Evolutionary conservation across 495 filamentous ascomycete genomes (phyloP), one percentile per base, ranked within the genome.

Genomic region (Trichoderma erinaceum): DNA sequence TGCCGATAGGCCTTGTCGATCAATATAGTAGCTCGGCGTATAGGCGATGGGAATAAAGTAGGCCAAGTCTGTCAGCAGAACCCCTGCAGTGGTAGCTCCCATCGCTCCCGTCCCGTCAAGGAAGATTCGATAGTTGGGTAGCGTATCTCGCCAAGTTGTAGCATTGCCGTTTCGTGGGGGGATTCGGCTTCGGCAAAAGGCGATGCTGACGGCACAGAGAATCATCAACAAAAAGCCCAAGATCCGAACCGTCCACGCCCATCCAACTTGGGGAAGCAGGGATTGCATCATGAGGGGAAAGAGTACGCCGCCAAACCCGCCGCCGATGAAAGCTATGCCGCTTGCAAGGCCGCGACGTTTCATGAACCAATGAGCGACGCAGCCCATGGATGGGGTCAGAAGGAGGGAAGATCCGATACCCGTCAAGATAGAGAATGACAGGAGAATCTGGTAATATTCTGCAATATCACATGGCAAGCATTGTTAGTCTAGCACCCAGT

Each of bases 361-460:
- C 67, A 87, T 78, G 76, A 90, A 90, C 82, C 85, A 89, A 75
- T 89, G 87, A 43, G 85, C 84, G 73, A 89, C 80, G 18, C 84
- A 80, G 0, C 84, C 82, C 68, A 88, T 83, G 0, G 85, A 79
- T 0, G 86, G 84, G 0, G 84, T 84, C 7, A 87, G 88, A 8
- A 90, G 75, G 25, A 87, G 74, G 0, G 87, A 86, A 16, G 83
- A 79, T 4, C 84, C 83, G 5, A 84, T 70, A 3, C 88, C 88
- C 2, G 82, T 80, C 11, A 89, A 71, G 0, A 89, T 70, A 3
- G 82, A 81, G 48, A 88, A 85, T 13, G 83, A 82, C 0, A 90
- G 81, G 70, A 89, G 81, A 72, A 89, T 89, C 46, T 90, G 88
- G 79, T 87, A 90, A 73, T 89, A 90, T 48, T 79, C 76, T 71